phyloP scores from a whole-genome alignment of 345 rosid genomes.

The Acer negundo region DNA sequence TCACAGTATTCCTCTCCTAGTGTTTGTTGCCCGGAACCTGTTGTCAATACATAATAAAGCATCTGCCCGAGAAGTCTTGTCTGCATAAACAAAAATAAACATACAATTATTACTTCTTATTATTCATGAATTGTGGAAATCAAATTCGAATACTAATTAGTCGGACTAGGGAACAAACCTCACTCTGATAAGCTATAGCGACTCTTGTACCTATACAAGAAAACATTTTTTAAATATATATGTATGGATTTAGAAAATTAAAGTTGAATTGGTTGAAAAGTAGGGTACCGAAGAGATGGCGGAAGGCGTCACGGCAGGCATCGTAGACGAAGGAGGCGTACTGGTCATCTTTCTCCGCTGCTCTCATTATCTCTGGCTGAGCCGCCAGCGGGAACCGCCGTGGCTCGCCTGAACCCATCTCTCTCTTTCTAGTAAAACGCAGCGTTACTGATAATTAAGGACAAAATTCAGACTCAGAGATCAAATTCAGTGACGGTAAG shows the following conservation, averaged over 20 bases:
- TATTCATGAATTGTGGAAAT: too few species aligned
- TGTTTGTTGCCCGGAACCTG: conserved; percentile 95
- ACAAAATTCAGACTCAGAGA: neutral
- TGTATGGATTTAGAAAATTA: neutral
- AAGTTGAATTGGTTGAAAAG: neutral
- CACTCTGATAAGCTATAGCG: conserved; percentile 87
- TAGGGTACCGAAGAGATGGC: conserved; percentile 70
- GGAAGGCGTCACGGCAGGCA: conserved; percentile 93
- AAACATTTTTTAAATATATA: neutral
- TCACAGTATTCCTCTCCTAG: conserved; percentile 98
- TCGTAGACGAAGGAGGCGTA: conserved; percentile 89
- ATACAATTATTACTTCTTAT: neutral
- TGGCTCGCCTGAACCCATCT: conserved; percentile 38
- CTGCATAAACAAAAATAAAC: conserved; percentile 32
- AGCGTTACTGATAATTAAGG: neutral
- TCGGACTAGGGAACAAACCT: conserved; percentile 45
- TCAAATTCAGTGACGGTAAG: neutral
- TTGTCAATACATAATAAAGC: conserved; percentile 87
- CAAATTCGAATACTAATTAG: neutral
- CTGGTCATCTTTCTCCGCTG: conserved; percentile 96
- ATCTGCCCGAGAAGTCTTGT: conserved; percentile 85
- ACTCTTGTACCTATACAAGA: conserved; percentile 67
- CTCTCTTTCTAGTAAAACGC: neutral
- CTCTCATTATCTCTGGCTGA: conserved; percentile 96
- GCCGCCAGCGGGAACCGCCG: conserved; percentile 71